Conservation (phyloP, 257 asterid species). For the Solanum commersonii region DNA sequence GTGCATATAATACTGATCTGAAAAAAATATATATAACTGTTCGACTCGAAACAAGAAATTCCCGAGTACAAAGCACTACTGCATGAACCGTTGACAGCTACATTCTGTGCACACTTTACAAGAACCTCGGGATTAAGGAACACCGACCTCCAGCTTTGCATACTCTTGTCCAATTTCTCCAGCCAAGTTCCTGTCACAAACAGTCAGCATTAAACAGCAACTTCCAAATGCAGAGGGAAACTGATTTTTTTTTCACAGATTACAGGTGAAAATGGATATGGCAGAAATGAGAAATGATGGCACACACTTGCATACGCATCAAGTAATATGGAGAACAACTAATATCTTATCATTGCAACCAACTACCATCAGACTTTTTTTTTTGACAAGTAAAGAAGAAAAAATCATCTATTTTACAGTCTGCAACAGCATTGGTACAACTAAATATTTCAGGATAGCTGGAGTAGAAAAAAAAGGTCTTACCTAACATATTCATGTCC, state of each 20-base stretch:
- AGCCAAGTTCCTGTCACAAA: slow-evolving; percentile 67
- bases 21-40: not conserved
- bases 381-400: not conserved
- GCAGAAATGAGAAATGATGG: not conserved
- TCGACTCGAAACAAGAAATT: not conserved
- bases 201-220: not conserved
- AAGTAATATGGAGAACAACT: not conserved
- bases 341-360: not conserved
- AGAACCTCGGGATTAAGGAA: not conserved
- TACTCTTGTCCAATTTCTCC: slow-evolving; percentile 87
- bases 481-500: slow-evolving; percentile 98
- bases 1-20: not conserved
- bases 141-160: slow-evolving; percentile 63
- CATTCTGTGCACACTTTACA: not conserved
- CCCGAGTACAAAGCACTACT: not conserved
- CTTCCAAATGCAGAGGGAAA: not conserved
- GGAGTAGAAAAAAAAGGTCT: slow-evolving; percentile 1
- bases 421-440: not conserved
- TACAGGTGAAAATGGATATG: not conserved
- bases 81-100: not conserved
- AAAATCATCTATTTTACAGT: not conserved
- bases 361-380: not conserved
- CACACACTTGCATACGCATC: not conserved
- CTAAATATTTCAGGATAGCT: not conserved
- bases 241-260: not conserved